phyloP scores from a whole-genome alignment of 352 stramenopile genomes.

The Thalassiosira pacifica region DNA sequence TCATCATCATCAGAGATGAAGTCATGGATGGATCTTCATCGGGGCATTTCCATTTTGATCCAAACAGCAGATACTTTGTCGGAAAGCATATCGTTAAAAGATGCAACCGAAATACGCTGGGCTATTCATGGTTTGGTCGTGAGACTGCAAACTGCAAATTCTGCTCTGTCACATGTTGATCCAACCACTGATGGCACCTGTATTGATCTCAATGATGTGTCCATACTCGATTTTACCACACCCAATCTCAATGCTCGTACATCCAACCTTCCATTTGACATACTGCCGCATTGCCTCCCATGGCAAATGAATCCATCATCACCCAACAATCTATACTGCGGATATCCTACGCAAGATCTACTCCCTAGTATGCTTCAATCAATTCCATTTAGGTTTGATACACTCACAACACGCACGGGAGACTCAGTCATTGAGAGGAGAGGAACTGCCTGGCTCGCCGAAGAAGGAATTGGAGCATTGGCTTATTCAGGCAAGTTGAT shows the following conservation, averaged over 20 bases:
- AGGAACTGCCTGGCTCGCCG: conserved; percentile 74
- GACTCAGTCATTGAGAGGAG: conserved; percentile 68
- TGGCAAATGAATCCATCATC: conserved; percentile 54
- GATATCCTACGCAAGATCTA: conserved; percentile 48
- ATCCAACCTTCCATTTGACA: conserved; percentile 74
- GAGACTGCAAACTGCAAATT: conserved; percentile 52
- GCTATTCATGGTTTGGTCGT: conserved; percentile 63
- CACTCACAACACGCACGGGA: conserved; percentile 72
- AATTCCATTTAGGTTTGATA: conserved; percentile 79
- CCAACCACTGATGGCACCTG: neutral
- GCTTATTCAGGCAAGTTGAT: conserved; percentile 82
- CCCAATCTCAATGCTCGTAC: conserved; percentile 63
- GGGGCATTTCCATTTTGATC: conserved; percentile 47
- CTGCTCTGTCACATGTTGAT: neutral
- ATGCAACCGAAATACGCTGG: conserved; percentile 71
- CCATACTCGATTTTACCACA: conserved; percentile 33
- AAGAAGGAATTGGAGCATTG: conserved; percentile 69
- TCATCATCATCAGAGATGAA: conserved; percentile 50
- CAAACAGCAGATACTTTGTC: conserved; percentile 46
- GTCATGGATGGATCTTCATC: conserved; percentile 50
- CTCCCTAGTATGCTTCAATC: conserved; percentile 45
- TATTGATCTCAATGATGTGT: neutral
- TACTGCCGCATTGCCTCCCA: conserved; percentile 65
- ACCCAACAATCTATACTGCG: conserved; percentile 32
- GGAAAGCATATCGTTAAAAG: conserved; percentile 56